Base-by-base conservation (phyloP, 1,284 basidiomycete genomes). In the Ganoderma sp. region DNA sequence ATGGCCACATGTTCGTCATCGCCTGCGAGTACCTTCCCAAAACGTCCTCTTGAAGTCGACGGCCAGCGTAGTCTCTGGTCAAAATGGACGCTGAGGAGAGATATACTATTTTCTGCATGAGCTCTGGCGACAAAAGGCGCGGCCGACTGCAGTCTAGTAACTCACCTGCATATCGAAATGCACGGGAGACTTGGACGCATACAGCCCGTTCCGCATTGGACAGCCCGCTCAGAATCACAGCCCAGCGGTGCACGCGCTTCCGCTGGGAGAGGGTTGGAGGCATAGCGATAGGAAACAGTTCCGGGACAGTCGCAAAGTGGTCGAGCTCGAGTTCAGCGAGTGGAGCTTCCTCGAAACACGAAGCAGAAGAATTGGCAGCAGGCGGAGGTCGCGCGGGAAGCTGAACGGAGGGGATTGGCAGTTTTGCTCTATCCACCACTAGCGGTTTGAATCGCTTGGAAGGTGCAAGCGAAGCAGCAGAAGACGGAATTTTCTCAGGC, bases 1-100 rank as follows among this genome's bases (percentile, higher is more conserved):
- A 91, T 3, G 90, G 89, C 91, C 91, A 92, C 74, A 90, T 81
- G 72, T 92, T 87, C 1, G 83, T 86, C 79, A 83, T 86, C 15
- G 80, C 82, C 25, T 69, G 77, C 9, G 85, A 78, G 73, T 85
- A 79, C 22, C 75, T 74, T 56, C 78, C 65, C 50, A 84, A 68
- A 14, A 87, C 63, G 1, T 72, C 61, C 19, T 81, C 59, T 15
- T 59, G 76, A 52, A 89, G 77, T 60, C 90, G 83, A 39, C 71
- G 73, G 5, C 90, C 90, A 28, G 79, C 61, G 71, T 85, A 90
- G 19, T 80, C 69, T 22, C 77, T 79, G 10, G 66, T 71, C 14
- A 92, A 81, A 43, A 84, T 81, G 63, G 82, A 76, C 14, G 75
- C 74, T 0, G 90, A 89, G 9, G 90, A 89, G 2, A 90, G 80